These are phyloP conservation scores for Anastatica hierochuntica DNA, from an alignment of 345 rosid species.

Conservation along the genomic window DNA sequence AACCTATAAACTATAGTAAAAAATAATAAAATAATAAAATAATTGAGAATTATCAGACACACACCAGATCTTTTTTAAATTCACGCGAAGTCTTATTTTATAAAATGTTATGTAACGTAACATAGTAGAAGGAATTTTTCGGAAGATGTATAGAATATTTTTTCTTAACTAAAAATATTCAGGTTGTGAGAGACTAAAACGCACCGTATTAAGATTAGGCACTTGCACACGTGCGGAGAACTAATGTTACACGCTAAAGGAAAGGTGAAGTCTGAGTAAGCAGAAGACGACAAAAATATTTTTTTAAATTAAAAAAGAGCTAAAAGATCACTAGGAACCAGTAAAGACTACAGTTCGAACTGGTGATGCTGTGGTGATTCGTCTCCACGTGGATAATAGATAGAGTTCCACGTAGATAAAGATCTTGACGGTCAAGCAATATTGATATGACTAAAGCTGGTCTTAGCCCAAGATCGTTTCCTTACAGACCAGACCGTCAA, in stretches of 20 bases:
- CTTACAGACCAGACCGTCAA: constrained; percentile 23
- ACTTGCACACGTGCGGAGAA: constrained; percentile 9
- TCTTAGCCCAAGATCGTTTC: constrained; percentile 15
- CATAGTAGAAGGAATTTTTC: constrained; percentile 18
- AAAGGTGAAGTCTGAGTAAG: constrained; percentile 1
- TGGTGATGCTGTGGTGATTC: constrained; percentile 1
- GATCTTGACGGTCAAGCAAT: constrained; percentile 12
- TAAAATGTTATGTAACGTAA: no score
- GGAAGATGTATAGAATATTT: neutral
- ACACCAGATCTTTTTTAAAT: no score
- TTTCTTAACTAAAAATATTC: neutral
- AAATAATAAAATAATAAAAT: neutral
- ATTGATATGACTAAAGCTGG: constrained; percentile 13
- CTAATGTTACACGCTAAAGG: neutral
- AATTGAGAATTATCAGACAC: constrained; percentile 20
- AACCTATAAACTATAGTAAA: no score
- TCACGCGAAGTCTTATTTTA: no score
- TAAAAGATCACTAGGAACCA: no score
- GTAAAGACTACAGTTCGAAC: neutral
- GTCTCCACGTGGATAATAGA: neutral
- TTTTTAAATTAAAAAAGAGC: no score
- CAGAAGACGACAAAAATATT: constrained; percentile 19
- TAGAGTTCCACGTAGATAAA: constrained; percentile 2
- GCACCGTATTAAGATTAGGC: neutral
- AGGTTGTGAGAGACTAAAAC: neutral